Conservation (phyloP, 2,329 filamentous ascomycete species). For the Grosmannia clavigera region DNA sequence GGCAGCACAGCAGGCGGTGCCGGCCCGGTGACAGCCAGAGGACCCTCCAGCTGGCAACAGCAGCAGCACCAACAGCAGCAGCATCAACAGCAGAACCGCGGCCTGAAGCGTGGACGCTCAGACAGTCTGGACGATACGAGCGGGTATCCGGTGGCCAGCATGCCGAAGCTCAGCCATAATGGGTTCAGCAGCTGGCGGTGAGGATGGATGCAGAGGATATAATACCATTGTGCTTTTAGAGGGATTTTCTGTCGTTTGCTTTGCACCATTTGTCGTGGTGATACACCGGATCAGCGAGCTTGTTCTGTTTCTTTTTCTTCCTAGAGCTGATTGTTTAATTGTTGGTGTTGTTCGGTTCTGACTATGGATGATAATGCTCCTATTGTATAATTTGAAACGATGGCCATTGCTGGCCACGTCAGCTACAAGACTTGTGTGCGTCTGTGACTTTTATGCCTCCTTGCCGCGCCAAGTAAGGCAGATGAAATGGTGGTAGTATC, state of each 20-base stretch:
- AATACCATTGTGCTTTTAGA: background rate
- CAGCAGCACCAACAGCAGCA: slow-evolving; percentile 1
- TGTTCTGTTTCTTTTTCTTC: background rate
- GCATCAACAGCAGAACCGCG: slow-evolving; percentile 1
- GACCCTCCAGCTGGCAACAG: background rate
- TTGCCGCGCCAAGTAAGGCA: no score
- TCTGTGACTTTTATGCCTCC: no score
- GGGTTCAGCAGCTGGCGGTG: slow-evolving; percentile 13
- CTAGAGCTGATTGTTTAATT: background rate
- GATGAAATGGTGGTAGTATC: no score
- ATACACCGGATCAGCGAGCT: background rate
- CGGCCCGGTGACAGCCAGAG: background rate
- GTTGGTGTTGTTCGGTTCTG: background rate
- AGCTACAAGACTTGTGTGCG: background rate
- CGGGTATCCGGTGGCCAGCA: slow-evolving; percentile 11
- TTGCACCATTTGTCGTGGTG: background rate
- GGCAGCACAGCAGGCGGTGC: background rate
- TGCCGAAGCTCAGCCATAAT: slow-evolving; percentile 12
- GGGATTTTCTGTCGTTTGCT: background rate
- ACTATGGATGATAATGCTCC: background rate
- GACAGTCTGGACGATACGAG: slow-evolving; percentile 18
- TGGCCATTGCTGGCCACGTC: background rate
- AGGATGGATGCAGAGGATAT: background rate
- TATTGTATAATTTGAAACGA: background rate
- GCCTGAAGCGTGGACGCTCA: slow-evolving; percentile 21